Percentiles rank a stretch among this genome's conserved stretches.
These are phyloP conservation scores for Fusarium sp. DNA, from an alignment of 2,329 filamentous ascomycete species.

Conservation along the genomic window DNA sequence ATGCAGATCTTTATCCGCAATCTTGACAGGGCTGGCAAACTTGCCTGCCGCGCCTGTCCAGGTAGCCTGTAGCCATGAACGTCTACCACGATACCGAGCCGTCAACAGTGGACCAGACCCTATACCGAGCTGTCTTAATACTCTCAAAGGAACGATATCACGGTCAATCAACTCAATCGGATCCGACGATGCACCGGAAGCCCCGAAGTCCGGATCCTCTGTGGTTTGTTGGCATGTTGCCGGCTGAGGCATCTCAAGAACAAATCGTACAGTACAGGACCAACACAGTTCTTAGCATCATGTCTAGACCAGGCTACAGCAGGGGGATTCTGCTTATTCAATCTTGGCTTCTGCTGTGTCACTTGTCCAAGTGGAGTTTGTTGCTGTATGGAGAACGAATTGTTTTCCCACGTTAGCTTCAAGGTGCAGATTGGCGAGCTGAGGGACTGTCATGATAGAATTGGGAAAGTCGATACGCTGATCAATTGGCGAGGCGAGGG, in stretches of 20 bases:
- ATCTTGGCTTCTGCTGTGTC: neutral
- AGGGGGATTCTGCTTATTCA: neutral
- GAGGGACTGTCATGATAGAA: slow-evolving; percentile 6
- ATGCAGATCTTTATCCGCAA: neutral
- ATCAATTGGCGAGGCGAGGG: slow-evolving; percentile 28
- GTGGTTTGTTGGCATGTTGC: neutral
- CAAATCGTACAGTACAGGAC: neutral
- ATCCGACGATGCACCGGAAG: neutral
- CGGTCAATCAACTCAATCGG: neutral
- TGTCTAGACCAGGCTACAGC: neutral
- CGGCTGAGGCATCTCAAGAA: neutral
- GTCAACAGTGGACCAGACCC: neutral
- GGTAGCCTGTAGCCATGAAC: neutral
- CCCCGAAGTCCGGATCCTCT: neutral
- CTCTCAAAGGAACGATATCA: neutral
- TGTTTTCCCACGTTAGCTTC: slow-evolving; percentile 7
- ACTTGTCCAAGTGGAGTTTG: slow-evolving; percentile 1
- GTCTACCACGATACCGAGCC: neutral
- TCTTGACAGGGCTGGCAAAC: neutral
- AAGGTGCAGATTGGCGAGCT: slow-evolving; percentile 36
- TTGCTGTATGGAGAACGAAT: neutral
- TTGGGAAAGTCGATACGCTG: slow-evolving; percentile 3
- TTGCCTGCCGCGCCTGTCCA: neutral
- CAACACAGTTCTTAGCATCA: neutral
- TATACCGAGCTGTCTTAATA: neutral